These are phyloP conservation scores for Epipyxis sp. DNA, from an alignment of 108 stramenopile species.

Conservation along the genomic window DNA sequence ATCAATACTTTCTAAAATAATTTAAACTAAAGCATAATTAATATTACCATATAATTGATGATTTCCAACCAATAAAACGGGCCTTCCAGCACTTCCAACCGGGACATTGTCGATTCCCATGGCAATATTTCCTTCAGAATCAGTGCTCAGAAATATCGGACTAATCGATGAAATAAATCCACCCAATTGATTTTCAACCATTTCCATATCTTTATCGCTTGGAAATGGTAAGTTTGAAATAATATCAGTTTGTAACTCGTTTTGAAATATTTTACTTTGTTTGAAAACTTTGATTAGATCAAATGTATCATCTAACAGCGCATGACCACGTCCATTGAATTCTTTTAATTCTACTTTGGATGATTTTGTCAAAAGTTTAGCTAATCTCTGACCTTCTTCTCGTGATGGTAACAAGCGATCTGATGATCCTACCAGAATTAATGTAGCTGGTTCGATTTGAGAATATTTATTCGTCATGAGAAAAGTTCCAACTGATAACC, in stretches of 20 bases:
- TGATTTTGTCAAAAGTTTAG: not conserved
- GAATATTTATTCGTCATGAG: not conserved
- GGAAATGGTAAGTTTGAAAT: no score
- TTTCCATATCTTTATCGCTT: not conserved
- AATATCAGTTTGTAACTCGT: not conserved
- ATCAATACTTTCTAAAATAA: no score
- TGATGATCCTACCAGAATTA: not conserved
- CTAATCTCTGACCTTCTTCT: not conserved
- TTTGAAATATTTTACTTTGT: not conserved
- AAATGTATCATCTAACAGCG: not conserved
- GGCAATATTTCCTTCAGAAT: not conserved
- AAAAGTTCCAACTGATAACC: not conserved
- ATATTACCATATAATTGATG: slow-evolving; percentile 84
- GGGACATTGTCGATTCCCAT: not conserved
- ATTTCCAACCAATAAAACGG: slow-evolving; percentile 78
- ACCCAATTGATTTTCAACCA: not conserved
- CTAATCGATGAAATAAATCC: not conserved
- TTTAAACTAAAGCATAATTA: no score
- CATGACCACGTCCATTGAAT: not conserved
- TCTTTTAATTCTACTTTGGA: not conserved
- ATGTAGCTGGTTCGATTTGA: not conserved
- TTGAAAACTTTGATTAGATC: not conserved
- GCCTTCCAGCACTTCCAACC: slow-evolving; percentile 31
- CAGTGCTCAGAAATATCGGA: slow-evolving; percentile 65
- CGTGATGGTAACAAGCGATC: not conserved